Percentiles rank a stretch among this genome's conserved stretches.
These are phyloP conservation scores for Monascus ruber DNA, from an alignment of 2,329 filamentous ascomycete species.

Conservation along the genomic window DNA sequence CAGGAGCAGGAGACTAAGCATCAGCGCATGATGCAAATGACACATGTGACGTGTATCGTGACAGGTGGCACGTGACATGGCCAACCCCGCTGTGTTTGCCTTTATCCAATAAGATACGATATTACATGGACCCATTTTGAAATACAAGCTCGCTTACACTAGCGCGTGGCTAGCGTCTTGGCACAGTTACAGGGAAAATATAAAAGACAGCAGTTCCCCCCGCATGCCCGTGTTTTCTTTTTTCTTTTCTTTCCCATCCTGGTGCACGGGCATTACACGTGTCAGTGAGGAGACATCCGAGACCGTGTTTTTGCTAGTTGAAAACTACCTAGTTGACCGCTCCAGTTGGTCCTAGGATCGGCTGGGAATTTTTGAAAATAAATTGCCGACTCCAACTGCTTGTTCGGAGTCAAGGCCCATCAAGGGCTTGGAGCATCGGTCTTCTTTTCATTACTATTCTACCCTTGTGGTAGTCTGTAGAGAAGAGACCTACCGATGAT, in stretches of 20 bases:
- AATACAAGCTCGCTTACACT: slow-evolving; percentile 16
- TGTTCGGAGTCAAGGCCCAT: not conserved
- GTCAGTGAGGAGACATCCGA: slow-evolving; percentile 82
- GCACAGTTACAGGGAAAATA: slow-evolving; percentile 13
- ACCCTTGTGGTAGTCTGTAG: slow-evolving; percentile 26
- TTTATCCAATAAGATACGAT: too few relatives aligned
- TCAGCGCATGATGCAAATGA: too few relatives aligned
- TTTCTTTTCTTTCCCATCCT: slow-evolving; percentile 29
- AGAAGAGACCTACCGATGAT: slow-evolving; percentile 17
- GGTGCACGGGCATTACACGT: slow-evolving; percentile 62
- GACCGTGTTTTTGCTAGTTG: slow-evolving; percentile 82
- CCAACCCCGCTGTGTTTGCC: too few relatives aligned
- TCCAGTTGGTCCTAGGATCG: slow-evolving; percentile 59
- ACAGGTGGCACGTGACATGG: too few relatives aligned
- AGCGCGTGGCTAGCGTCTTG: slow-evolving; percentile 20
- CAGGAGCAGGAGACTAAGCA: not conserved
- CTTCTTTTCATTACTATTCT: slow-evolving; percentile 30
- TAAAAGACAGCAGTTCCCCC: not conserved
- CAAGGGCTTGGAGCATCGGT: slow-evolving; percentile 5
- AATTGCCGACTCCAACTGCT: slow-evolving; percentile 8
- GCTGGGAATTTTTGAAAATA: slow-evolving; percentile 67
- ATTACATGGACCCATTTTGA: too few relatives aligned
- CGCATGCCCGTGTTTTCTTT: slow-evolving; percentile 12
- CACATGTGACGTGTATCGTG: too few relatives aligned
- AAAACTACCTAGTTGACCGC: slow-evolving; percentile 72